phyloP scores from a whole-genome alignment of 2,329 filamentous ascomycete species.

The Claviceps maximensis region DNA sequence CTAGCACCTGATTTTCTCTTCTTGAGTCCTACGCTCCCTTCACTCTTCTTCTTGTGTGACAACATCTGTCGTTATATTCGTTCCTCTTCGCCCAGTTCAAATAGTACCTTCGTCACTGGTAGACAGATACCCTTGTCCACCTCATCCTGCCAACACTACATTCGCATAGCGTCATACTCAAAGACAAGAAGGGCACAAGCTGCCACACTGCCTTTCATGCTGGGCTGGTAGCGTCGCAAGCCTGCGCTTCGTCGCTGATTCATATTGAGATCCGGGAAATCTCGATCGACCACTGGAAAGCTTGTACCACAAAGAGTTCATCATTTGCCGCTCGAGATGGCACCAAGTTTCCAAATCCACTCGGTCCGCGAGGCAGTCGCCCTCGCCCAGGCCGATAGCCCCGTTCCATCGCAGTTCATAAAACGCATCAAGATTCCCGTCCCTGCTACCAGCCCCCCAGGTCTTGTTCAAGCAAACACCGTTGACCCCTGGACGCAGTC shows the following conservation, averaged over 20 bases:
- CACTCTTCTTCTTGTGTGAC: not conserved
- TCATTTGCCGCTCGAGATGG: constrained; percentile 24
- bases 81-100: not conserved
- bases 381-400: constrained; percentile 20
- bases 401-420: constrained; percentile 24
- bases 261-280: not conserved
- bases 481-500: constrained; percentile 70
- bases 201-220: constrained; percentile 1
- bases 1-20: not conserved
- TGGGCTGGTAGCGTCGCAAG: not conserved
- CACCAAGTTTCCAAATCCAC: constrained; percentile 19
- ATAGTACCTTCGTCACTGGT: not conserved
- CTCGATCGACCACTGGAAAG: not conserved
- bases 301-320: not conserved
- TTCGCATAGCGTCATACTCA: not conserved
- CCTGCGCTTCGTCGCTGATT: constrained; percentile 3
- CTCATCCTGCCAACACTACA: not conserved
- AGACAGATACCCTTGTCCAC: not conserved
- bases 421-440: constrained; percentile 49
- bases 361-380: constrained; percentile 18
- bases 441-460: constrained; percentile 45
- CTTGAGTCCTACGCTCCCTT: not conserved
- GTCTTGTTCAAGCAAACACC: constrained; percentile 47
- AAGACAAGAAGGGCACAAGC: not conserved
- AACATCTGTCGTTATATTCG: not conserved